Evolutionary conservation across 345 rosid genomes (phyloP).

Genomic region (Turnera subulata): DNA sequence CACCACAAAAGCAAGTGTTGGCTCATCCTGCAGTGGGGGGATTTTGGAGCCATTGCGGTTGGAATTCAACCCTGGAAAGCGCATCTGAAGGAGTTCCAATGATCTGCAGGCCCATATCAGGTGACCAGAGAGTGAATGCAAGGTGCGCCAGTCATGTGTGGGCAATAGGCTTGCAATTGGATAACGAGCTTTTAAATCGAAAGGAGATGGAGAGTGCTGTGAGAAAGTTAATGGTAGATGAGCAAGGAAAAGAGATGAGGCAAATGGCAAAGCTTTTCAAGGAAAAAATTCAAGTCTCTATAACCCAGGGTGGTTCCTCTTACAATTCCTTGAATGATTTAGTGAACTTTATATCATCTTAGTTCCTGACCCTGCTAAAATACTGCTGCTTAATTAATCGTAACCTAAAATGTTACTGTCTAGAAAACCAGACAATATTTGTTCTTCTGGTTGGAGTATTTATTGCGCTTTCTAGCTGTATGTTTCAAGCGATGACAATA

Average conservation of each 20-base stretch:
- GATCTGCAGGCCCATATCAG: conserved; percentile 13
- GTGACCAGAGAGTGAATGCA: conserved; percentile 12
- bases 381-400: too few species aligned
- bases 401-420: too few species aligned
- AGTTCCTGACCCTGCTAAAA: too few species aligned
- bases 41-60: conserved; percentile 22
- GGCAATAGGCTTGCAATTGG: conserved; percentile 13
- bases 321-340: conserved; percentile 1
- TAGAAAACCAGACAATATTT: too few species aligned
- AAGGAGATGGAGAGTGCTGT: conserved; percentile 1
- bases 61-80: conserved; percentile 20
- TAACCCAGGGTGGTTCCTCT: conserved; percentile 11
- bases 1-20: conserved; percentile 11
- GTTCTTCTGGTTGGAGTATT: too few species aligned
- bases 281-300: conserved; percentile 3
- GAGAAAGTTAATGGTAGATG: conserved; percentile 8
- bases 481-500: too few species aligned
- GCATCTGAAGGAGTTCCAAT: conserved; percentile 15
- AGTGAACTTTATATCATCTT: too few species aligned
- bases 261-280: not conserved
- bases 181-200: conserved; percentile 8
- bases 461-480: too few species aligned
- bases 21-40: conserved; percentile 11
- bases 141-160: conserved; percentile 17
- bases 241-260: conserved; percentile 10